Conservation (phyloP, 2,329 filamentous ascomycete species). For the Neonectria coccinea region DNA sequence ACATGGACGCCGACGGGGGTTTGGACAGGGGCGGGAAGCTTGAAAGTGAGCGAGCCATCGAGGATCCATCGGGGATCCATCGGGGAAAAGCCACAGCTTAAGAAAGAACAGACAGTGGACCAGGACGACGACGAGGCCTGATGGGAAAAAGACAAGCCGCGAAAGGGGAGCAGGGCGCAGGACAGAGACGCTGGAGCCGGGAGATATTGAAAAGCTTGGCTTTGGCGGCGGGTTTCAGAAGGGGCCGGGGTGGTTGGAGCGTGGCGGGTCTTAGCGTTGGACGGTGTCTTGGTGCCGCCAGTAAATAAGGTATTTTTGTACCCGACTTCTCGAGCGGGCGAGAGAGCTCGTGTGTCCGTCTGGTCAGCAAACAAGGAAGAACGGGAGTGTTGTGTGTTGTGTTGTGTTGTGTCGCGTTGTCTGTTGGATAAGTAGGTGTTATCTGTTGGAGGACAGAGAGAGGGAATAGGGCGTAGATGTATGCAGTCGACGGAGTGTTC, state of each 20-base stretch:
- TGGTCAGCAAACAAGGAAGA: no score
- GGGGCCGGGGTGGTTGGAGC: conserved; percentile 37
- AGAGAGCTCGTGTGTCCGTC: no score
- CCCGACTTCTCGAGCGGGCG: no score
- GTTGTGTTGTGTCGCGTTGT: no score
- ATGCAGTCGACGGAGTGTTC: no score
- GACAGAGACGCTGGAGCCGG: conserved; percentile 16
- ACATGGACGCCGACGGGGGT: not conserved
- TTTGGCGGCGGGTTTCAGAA: conserved; percentile 40
- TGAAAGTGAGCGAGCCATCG: not conserved
- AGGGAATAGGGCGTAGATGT: no score
- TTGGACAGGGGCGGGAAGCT: not conserved
- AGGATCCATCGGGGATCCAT: conserved; percentile 6
- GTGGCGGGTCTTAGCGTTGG: conserved; percentile 18
- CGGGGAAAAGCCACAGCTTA: not conserved
- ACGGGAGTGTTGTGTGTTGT: not conserved
- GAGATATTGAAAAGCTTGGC: conserved; percentile 25
- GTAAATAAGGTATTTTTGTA: not conserved
- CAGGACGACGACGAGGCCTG: not conserved
- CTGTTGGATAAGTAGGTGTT: no score
- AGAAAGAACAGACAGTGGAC: not conserved
- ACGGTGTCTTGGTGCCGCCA: not conserved
- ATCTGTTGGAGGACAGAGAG: no score
- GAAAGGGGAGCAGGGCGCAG: not conserved
- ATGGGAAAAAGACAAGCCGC: not conserved